Evolutionary conservation across 2,329 filamentous ascomycete species (phyloP).

Genomic region (Fusarium dimerum): DNA sequence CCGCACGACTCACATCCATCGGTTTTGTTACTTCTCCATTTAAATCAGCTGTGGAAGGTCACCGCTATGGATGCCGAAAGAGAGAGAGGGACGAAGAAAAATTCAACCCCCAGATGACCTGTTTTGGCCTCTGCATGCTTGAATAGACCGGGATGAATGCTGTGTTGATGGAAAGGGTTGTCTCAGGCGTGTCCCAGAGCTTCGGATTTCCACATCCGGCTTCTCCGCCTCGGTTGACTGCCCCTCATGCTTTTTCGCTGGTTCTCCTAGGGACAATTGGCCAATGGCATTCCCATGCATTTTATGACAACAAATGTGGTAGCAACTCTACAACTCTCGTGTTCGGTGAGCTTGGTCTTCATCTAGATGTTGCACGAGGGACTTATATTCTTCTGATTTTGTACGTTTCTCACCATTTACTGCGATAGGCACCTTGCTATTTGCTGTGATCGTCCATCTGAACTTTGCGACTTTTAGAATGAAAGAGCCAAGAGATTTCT

Average conservation of each 20-base stretch:
- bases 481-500: no score
- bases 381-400: no score
- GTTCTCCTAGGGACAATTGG: background rate
- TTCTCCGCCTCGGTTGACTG: conserved; percentile 12
- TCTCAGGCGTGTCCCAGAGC: conserved; percentile 18
- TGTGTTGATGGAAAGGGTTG: no score
- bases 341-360: no score
- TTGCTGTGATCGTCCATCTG: background rate
- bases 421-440: background rate
- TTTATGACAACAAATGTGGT: background rate
- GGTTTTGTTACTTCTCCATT: conserved; percentile 12
- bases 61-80: conserved; percentile 19
- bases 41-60: conserved; percentile 1
- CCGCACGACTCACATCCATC: conserved; percentile 17
- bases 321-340: background rate
- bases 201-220: conserved; percentile 31
- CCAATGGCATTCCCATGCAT: background rate
- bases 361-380: no score
- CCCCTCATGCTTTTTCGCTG: background rate
- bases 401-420: no score
- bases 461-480: no score
- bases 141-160: conserved; percentile 1
- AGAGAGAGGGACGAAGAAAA: no score
- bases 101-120: conserved; percentile 26
- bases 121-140: conserved; percentile 17